Evolutionary conservation across 306 rosid genomes (phyloP), one percentile per base, ranked within the genome.

Genomic region (Mucuna pruriens): DNA sequence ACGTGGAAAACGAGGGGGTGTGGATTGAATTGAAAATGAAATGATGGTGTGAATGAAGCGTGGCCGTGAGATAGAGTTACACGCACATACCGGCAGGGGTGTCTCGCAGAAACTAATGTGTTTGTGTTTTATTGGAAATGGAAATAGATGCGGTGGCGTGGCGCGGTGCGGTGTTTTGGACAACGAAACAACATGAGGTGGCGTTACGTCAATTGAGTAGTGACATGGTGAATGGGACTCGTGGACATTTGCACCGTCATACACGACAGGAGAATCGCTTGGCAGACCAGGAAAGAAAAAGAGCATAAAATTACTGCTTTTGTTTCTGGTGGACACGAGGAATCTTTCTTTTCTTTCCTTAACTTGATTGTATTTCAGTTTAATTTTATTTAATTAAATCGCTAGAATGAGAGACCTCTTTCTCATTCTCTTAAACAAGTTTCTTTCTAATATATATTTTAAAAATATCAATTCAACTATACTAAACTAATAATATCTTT

Each of bases 81-180:
- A 54, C 71, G 22, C 1, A 31, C 78, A 4, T 34, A 49, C 2
- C 3, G 31, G 31, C 31, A 29, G 31, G 31, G 31, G 31, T 29
- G n/a, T n/a, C n/a, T n/a, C n/a, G n/a, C 68, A 62, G 6, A 42
- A 52, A 52, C 23, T 4, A 15, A n/a, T 20, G 76, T 11, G 25
- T 23, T 8, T 7, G 5, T 3, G 23, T 29, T 3, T 75, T 40
- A 57, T 68, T 68, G 40, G n/a, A 26, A 36, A 7, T 3, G 7
- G 8, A 38, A 38, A 4, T 33, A 38, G 82, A 76, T 57, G 85
- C 77, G 82, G 77, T 44, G 81, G 65, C 72, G 38, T 58, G 81
- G 45, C 62, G 63, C 26, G 9, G 77, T 75, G 67, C 60, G 60
- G 60, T 42, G 11, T 60, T 46, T 62, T 62, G 74, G 84, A 80